Conservation (phyloP, 495 filamentous ascomycete species). For the Aspergillus ostianus region DNA sequence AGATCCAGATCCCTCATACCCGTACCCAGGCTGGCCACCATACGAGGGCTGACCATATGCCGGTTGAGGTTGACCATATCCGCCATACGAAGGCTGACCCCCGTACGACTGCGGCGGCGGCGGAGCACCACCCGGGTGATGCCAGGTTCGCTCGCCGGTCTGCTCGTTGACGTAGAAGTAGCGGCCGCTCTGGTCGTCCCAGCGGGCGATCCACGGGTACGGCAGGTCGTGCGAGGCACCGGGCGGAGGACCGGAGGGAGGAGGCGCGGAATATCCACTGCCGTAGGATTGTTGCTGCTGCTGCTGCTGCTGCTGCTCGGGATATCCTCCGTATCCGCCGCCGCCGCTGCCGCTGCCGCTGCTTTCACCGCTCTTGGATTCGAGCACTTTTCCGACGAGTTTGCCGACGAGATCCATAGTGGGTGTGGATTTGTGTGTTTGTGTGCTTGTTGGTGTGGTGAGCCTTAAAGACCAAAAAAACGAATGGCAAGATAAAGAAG, state of each 20-base stretch:
- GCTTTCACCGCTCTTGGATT: constrained; percentile 13
- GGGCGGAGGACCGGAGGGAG: constrained; percentile 11
- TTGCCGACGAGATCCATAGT: constrained; percentile 45
- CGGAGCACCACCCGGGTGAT: constrained; percentile 32
- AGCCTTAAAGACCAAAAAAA: not conserved
- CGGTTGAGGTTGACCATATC: constrained; percentile 9
- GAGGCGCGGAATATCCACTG: not conserved
- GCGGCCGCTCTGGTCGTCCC: constrained; percentile 49
- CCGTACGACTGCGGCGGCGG: not conserved
- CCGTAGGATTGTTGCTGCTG: too few relatives aligned
- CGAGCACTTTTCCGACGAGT: constrained; percentile 24
- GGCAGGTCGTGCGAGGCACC: constrained; percentile 41
- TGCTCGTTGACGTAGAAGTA: constrained; percentile 57
- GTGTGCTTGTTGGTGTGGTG: too few relatives aligned
- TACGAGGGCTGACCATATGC: constrained; percentile 6
- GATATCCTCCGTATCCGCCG: not conserved
- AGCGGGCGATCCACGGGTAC: constrained; percentile 53
- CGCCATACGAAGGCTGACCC: constrained; percentile 11
- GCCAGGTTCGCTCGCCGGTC: constrained; percentile 54
- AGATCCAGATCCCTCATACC: constrained; percentile 10
- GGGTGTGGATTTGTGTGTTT: too few relatives aligned
- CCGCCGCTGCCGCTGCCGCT: constrained; percentile 7
- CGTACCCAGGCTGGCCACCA: not conserved
- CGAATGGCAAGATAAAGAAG: constrained; percentile 1
- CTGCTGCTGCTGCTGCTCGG: not conserved